Evolutionary conservation across 805 yeast genomes (phyloP).

Genomic region (Candida railenensis): DNA sequence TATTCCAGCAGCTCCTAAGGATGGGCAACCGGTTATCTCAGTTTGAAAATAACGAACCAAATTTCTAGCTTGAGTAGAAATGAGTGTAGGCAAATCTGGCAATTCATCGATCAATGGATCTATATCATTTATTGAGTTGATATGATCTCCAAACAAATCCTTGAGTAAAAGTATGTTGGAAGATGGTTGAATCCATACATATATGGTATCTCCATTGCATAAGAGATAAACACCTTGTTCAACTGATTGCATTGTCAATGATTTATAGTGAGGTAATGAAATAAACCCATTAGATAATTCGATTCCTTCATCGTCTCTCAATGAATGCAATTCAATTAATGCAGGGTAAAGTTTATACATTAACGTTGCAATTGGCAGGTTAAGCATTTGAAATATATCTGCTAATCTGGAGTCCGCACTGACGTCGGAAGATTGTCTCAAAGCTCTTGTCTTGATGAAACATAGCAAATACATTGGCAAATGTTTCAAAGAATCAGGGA

Average conservation of each 20-base stretch:
- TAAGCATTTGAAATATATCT: conserved; percentile 49
- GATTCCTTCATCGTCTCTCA: conserved; percentile 54
- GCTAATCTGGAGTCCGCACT: conserved; percentile 65
- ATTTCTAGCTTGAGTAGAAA: conserved; percentile 66
- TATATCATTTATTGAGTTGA: conserved; percentile 45
- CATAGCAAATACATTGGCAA: conserved; percentile 67
- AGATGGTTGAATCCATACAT: conserved; percentile 67
- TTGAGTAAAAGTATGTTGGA: conserved; percentile 64
- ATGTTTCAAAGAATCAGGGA: conserved; percentile 79
- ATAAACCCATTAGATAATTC: conserved; percentile 41
- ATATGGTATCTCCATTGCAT: conserved; percentile 62
- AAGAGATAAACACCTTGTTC: conserved; percentile 77
- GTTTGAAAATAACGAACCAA: conserved; percentile 54
- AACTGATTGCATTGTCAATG: conserved; percentile 42
- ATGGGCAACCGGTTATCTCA: conserved; percentile 25
- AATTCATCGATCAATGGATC: conserved; percentile 54
- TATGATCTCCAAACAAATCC: conserved; percentile 68
- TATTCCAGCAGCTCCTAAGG: conserved; percentile 40
- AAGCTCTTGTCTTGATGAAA: conserved; percentile 65
- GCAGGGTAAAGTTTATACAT: conserved; percentile 77
- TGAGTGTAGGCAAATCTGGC: conserved; percentile 68
- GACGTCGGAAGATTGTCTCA: conserved; percentile 48
- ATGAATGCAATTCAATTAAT: conserved; percentile 67
- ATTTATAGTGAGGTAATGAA: conserved; percentile 49
- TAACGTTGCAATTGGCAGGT: conserved; percentile 55